Base-by-base conservation (phyloP, 345 rosid genomes). In the Camelina laxa region DNA sequence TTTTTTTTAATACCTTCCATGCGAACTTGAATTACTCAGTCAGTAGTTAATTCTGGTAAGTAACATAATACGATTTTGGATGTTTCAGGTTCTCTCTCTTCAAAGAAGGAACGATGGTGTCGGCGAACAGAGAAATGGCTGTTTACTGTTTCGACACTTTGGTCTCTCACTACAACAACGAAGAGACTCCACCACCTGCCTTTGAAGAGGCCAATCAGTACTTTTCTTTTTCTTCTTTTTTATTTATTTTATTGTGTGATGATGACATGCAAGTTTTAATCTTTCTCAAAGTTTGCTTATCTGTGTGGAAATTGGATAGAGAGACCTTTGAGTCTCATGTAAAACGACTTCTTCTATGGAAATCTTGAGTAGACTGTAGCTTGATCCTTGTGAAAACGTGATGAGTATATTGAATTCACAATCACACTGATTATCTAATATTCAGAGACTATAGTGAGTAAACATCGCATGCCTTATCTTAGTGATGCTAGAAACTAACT, bases 61-160 rank as follows among this genome's bases (percentile, higher is more conserved):
- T 56, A 55, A 33, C 35, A 53, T 15, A 3, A 35, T 14, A 38
- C 9, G 47, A 6, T 60, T 69, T 35, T 69, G 33, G 42, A 13
- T 53, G 9, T 69, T 69, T 45, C 71, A 76, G 65, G 75, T 55
- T 74, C 30, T 27, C 30, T 27, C 30, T 27, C 30, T 27, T 61
- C 47, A 11, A 39, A 44, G 39, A 21, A 50, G 30, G 30, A 41
- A 64, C 67, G 49, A 95, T 95, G 99, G 98, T 93, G 81, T 82
- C 91, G 70, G 99, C 99, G 27, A 95, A 88, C 70, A 85, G 69
- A 82, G 99, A 95, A 65, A 95, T 95, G 99, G 99, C 86, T n/a
- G 98, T 90, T 7, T 95, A 88, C 78, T 95, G 99, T 84, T 95
- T 95, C 82, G 99, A 91, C 79, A 89, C 87, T 67, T 84, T 95